A percentile compares a stretch with the other conserved stretches of the same genome.
Evolutionary conservation across 2,329 filamentous ascomycete species (phyloP).

Genomic region (Daldinia sp.): DNA sequence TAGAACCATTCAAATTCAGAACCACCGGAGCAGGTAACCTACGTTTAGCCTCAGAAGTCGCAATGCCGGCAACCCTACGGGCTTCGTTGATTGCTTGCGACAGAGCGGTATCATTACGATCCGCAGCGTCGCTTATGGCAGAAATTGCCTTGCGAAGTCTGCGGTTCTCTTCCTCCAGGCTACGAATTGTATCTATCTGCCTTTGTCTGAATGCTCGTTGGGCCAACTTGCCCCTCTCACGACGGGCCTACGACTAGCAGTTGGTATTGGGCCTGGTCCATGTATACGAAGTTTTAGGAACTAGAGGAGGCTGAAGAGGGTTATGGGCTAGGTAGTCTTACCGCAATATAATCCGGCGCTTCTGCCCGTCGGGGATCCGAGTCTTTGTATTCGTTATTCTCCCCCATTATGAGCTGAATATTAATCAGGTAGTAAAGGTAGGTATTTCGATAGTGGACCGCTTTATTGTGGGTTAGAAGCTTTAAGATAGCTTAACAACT

Average conservation of each 20-base stretch:
- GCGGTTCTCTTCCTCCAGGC: constrained; percentile 34
- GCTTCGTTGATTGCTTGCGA: constrained; percentile 28
- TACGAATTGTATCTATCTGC: constrained; percentile 40
- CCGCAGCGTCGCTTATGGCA: constrained; percentile 25
- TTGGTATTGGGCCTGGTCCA: constrained; percentile 12
- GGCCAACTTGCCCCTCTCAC: constrained; percentile 40
- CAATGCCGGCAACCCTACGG: constrained; percentile 31
- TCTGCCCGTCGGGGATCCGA: constrained; percentile 14
- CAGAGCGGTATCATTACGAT: constrained; percentile 14
- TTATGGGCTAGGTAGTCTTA: constrained; percentile 21
- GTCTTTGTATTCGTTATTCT: constrained; percentile 9
- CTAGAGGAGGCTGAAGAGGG: neutral
- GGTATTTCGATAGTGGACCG: neutral
- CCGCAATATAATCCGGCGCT: constrained; percentile 26
- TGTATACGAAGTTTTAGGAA: constrained; percentile 7
- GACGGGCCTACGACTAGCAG: constrained; percentile 28
- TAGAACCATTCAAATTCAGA: constrained; percentile 14
- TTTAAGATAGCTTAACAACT: neutral
- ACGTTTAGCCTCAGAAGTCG: neutral
- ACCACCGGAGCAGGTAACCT: neutral
- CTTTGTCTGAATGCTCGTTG: constrained; percentile 42
- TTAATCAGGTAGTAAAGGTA: neutral
- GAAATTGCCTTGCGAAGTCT: constrained; percentile 34
- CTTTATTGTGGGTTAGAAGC: neutral
- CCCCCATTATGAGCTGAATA: constrained; percentile 21